Conservation (phyloP, 805 yeast species). For the Candida stauntonica region DNA sequence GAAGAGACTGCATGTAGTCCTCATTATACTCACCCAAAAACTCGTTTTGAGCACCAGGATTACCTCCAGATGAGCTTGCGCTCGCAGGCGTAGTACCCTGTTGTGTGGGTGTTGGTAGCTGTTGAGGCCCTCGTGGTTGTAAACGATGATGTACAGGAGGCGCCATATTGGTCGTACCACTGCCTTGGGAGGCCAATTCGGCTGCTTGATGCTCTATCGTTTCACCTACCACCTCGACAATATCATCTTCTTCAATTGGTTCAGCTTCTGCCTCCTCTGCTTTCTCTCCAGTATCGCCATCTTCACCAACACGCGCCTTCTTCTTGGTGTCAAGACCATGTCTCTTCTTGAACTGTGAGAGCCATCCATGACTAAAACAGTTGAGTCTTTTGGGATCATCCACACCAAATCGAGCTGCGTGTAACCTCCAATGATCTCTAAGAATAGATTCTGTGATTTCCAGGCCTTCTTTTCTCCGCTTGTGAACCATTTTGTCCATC, state of each 20-base stretch:
- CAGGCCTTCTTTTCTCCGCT: slow-evolving; percentile 37
- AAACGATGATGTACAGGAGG: not conserved
- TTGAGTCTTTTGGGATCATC: slow-evolving; percentile 54
- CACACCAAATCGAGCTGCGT: slow-evolving; percentile 53
- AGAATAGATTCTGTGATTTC: slow-evolving; percentile 52
- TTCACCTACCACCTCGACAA: slow-evolving; percentile 16
- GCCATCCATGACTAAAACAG: slow-evolving; percentile 60
- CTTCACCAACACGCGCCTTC: slow-evolving; percentile 2
- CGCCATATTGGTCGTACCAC: not conserved
- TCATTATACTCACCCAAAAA: slow-evolving; percentile 8
- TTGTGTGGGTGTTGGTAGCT: not conserved
- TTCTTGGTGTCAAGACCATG: slow-evolving; percentile 40
- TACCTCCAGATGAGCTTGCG: not conserved
- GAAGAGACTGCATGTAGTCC: slow-evolving; percentile 12
- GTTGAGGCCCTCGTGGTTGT: not conserved
- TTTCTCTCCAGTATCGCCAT: not conserved
- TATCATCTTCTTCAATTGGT: slow-evolving; percentile 2
- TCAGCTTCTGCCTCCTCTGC: not conserved
- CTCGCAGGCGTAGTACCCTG: not conserved
- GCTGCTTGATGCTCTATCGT: not conserved
- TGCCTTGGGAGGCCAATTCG: not conserved
- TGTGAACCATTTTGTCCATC: slow-evolving; percentile 51
- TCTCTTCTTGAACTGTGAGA: slow-evolving; percentile 54
- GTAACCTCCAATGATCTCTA: slow-evolving; percentile 52
- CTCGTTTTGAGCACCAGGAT: not conserved